Conservation (phyloP, 2,329 filamentous ascomycete genomes). For the Graphilbum fragrans region DNA sequence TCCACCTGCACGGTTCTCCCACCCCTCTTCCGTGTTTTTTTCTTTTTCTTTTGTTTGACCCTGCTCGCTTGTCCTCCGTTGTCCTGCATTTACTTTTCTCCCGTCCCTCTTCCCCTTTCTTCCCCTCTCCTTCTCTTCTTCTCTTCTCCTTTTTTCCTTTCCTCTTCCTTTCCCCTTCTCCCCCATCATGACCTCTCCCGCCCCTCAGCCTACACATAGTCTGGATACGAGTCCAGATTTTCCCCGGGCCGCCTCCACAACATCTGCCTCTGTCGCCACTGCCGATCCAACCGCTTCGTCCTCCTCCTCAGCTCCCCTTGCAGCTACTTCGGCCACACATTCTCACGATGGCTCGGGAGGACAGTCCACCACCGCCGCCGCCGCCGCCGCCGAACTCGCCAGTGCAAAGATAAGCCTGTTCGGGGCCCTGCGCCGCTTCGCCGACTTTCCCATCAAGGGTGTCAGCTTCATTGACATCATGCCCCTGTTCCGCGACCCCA, state of each 20-base stretch:
- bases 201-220: slow-evolving; percentile 10
- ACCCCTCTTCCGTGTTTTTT: slow-evolving; percentile 3
- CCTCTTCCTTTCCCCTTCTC: slow-evolving; percentile 14
- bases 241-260: too few species aligned
- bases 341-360: slow-evolving; percentile 48
- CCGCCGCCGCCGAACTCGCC: slow-evolving; percentile 53
- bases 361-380: slow-evolving; percentile 50
- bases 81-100: too few species aligned
- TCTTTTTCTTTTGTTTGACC: slow-evolving; percentile 1
- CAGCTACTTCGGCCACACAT: slow-evolving; percentile 17
- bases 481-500: slow-evolving; percentile 75
- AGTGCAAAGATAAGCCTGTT: slow-evolving; percentile 60
- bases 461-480: slow-evolving; percentile 98
- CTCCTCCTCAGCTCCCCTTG: slow-evolving; percentile 3
- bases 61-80: not conserved
- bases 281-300: slow-evolving; percentile 11
- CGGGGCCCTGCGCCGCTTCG: slow-evolving; percentile 67
- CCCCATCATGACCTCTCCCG: slow-evolving; percentile 22
- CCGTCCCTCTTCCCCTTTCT: not conserved
- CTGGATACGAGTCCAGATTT: slow-evolving; percentile 18
- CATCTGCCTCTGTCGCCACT: too few species aligned
- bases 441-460: slow-evolving; percentile 83
- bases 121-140: not conserved
- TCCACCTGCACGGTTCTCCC: not conserved
- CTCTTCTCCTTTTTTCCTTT: slow-evolving; percentile 10